Percentiles rank a stretch among this genome's conserved stretches.
phyloP scores from a whole-genome alignment of 2,329 filamentous ascomycete genomes.

The Fusarium chlamydosporum region DNA sequence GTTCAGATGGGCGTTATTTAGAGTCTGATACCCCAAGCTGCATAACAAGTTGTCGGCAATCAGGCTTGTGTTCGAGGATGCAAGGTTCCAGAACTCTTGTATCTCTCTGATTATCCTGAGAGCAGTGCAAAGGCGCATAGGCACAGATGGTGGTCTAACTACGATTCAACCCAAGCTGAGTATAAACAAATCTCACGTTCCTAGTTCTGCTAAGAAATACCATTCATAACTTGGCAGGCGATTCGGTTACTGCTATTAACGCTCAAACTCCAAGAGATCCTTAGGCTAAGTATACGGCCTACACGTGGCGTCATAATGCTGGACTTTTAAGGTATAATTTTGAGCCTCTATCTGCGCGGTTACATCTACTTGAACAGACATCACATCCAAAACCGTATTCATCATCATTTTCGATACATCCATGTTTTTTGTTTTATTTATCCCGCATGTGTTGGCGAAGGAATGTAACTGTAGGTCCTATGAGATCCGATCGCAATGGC shows the following conservation, averaged over 20 bases:
- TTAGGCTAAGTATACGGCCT: too few species aligned
- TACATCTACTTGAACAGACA: background rate
- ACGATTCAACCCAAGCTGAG: background rate
- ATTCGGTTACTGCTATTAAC: too few species aligned
- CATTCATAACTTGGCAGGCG: too few species aligned
- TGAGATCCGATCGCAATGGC: constrained; percentile 22
- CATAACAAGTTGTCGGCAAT: background rate
- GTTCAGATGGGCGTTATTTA: background rate
- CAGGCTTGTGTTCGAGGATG: background rate
- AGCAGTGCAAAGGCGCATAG: background rate
- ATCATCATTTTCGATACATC: constrained; percentile 7
- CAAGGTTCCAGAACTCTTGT: too few species aligned
- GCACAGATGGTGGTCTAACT: background rate
- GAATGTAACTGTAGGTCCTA: constrained; percentile 30
- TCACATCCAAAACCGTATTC: constrained; percentile 25
- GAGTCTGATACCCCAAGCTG: background rate
- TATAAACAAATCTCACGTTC: too few species aligned
- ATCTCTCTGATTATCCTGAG: background rate
- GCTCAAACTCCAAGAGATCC: too few species aligned
- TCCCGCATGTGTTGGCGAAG: constrained; percentile 36
- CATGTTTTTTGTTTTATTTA: constrained; percentile 31
- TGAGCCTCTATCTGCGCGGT: too few species aligned
- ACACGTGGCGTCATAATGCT: too few species aligned
- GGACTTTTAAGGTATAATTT: too few species aligned
- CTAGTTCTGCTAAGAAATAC: too few species aligned